phyloP scores from a whole-genome alignment of 768 basidiomycete species.

The Calocybe cyanea region DNA sequence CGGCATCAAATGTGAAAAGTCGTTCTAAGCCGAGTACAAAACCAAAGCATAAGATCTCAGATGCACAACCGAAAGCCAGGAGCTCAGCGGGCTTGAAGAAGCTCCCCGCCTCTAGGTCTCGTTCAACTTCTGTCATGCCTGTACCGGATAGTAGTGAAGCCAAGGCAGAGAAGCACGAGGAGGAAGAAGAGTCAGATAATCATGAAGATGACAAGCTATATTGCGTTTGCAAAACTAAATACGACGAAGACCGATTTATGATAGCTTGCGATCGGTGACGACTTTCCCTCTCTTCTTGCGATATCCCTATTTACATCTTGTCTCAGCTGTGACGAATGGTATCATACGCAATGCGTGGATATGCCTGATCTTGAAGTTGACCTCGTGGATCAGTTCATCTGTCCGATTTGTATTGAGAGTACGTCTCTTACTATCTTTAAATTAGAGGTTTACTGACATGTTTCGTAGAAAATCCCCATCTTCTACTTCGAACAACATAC shows the following conservation, averaged over 20 bases:
- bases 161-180: constrained; percentile 38
- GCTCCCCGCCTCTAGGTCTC: constrained; percentile 49
- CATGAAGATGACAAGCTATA: constrained; percentile 74
- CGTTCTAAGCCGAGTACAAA: constrained; percentile 30
- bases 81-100: constrained; percentile 27
- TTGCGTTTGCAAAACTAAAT: constrained; percentile 83
- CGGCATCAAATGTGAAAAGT: constrained; percentile 18
- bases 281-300: constrained; percentile 1
- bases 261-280: constrained; percentile 89
- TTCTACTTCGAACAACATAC: constrained; percentile 71
- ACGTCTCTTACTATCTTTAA: constrained; percentile 24
- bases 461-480: constrained; percentile 50
- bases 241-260: constrained; percentile 87
- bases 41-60: constrained; percentile 23
- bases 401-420: constrained; percentile 78
- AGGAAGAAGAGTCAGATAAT: constrained; percentile 43
- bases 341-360: constrained; percentile 80
- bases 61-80: constrained; percentile 17
- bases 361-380: constrained; percentile 82
- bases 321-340: constrained; percentile 89
- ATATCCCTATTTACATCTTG: not conserved
- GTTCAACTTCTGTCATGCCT: constrained; percentile 71
- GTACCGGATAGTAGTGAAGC: constrained; percentile 34
- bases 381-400: constrained; percentile 90
- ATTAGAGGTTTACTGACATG: not conserved